A percentile compares a stretch with the other conserved stretches of the same genome.
These are phyloP conservation scores for Anisodus acutangulus DNA, from an alignment of 257 asterid species.

Conservation along the genomic window DNA sequence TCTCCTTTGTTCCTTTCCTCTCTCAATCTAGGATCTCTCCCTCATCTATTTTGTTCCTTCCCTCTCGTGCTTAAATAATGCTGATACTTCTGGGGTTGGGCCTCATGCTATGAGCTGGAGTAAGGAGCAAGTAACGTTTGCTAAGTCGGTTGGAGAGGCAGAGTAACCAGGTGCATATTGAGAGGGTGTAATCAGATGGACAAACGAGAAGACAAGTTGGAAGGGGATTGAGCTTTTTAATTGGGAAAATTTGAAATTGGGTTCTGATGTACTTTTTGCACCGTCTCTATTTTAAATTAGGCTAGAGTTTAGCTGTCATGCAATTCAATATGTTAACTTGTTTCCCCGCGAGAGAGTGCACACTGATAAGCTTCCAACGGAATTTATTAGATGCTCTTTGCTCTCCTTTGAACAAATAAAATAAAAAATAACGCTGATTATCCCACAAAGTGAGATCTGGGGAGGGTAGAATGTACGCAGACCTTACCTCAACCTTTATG, in stretches of 20 bases:
- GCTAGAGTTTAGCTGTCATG: neutral
- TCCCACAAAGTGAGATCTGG: too few relatives aligned
- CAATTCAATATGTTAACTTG: neutral
- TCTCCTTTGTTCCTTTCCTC: neutral
- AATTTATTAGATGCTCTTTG: neutral
- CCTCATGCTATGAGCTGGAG: neutral
- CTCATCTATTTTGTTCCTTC: neutral
- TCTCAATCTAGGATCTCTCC: slow-evolving; percentile 1
- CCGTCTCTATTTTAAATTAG: neutral
- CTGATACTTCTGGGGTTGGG: neutral
- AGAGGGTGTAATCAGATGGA: neutral
- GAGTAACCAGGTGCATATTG: neutral
- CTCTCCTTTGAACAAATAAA: neutral
- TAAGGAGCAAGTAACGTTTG: neutral
- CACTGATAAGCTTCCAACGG: neutral
- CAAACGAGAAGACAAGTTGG: neutral
- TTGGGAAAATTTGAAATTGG: neutral
- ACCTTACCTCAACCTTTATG: too few relatives aligned
- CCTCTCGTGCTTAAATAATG: neutral
- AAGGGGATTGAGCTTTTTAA: neutral
- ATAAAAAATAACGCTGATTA: neutral
- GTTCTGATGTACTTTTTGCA: neutral
- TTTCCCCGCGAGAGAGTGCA: neutral
- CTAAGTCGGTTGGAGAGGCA: neutral
- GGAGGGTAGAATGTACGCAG: too few relatives aligned